phyloP scores from a whole-genome alignment of 1,139 yeast genomes.

The Pneumocystis carinii region DNA sequence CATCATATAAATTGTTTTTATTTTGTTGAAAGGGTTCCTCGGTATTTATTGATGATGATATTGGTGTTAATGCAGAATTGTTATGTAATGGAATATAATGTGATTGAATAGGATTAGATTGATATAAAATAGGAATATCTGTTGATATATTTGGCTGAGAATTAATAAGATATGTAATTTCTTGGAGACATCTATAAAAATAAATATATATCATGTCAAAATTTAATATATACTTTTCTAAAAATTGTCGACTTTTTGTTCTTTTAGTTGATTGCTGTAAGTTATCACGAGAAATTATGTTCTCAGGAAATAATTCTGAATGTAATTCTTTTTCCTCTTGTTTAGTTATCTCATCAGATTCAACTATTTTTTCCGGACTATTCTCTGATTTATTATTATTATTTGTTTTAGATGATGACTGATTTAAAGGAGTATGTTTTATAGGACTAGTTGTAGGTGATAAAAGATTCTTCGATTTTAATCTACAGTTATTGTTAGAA shows the following conservation, averaged over 20 bases:
- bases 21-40: not conserved
- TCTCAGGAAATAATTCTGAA: not conserved
- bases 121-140: not conserved
- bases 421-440: not conserved
- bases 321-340: not conserved
- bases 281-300: conserved; percentile 2
- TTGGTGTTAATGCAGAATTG: not conserved
- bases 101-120: not conserved
- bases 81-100: not conserved
- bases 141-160: not conserved
- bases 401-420: not conserved
- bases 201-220: not conserved
- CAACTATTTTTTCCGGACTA: not conserved
- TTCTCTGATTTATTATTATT: not conserved
- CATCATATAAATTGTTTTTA: not conserved
- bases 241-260: conserved; percentile 11
- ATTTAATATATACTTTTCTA: conserved; percentile 11
- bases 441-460: not conserved
- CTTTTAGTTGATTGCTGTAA: conserved; percentile 8
- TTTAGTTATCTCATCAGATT: not conserved
- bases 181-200: conserved; percentile 12
- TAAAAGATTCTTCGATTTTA: not conserved
- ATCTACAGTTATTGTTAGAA: not conserved
- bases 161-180: conserved; percentile 11
- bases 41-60: not conserved